These are phyloP conservation scores for Pinus tabuliformis DNA, from an alignment of 75 land plant species.

Conservation along the genomic window DNA sequence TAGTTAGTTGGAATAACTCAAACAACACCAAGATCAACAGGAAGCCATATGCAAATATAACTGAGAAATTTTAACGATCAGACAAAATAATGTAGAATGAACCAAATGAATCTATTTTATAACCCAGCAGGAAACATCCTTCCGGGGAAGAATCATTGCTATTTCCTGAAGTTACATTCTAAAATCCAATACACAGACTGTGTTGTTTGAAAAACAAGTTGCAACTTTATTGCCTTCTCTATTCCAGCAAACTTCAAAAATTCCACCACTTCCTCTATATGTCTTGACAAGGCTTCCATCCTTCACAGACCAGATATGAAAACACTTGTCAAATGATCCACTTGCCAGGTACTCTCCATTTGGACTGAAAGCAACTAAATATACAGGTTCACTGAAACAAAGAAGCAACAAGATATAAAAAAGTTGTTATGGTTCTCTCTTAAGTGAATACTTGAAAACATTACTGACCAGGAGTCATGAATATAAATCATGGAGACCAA, in stretches of 20 bases:
- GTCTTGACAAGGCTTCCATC: constrained; percentile 88
- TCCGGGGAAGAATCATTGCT: not conserved
- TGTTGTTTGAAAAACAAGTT: constrained; percentile 85
- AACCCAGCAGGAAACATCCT: not conserved
- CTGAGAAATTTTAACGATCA: not conserved
- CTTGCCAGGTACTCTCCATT: constrained; percentile 92
- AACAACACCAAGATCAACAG: not conserved
- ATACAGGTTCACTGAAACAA: constrained; percentile 82
- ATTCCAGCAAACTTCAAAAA: constrained; percentile 99
- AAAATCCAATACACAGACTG: constrained; percentile 86
- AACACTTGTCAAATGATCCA: constrained; percentile 84
- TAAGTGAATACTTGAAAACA: no score
- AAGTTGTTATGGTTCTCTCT: no score
- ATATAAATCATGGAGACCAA: no score
- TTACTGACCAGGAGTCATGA: no score
- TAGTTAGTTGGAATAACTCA: not conserved
- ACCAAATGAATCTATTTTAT: not conserved
- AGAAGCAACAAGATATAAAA: not conserved
- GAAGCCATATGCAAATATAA: no score
- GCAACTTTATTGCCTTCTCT: constrained; percentile 96
- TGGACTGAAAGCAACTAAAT: constrained; percentile 93
- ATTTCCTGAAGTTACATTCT: constrained; percentile 45
- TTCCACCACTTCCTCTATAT: constrained; percentile 87
- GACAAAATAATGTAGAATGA: not conserved
- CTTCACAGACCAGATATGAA: constrained; percentile 93